Evolutionary conservation across 106 monocot species (phyloP), one percentile per base, ranked within the genome.

Genomic region (Hemerocallis citrina): DNA sequence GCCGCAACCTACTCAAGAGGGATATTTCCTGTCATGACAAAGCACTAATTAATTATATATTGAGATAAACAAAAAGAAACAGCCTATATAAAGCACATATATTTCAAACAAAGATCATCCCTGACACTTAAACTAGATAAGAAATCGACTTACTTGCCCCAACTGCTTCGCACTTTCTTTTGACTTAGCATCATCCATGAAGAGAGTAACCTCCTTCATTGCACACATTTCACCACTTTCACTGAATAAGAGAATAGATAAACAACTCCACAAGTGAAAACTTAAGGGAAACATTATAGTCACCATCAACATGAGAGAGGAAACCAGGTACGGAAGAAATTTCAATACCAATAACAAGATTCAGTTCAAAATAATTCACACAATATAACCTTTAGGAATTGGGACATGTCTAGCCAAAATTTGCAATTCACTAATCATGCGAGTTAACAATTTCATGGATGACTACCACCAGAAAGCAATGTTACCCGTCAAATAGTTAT

Each of bases 171-270:
- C 87, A 85, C 96, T 86, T 82, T 96, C 96, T 75, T 84, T 96
- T 52, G 96, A 96, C 58, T 88, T 91, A 23, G 91, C 82, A 85
- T 96, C 91, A 77, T 96, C 96, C 52, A 72, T 61, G 69, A 84
- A 96, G 36, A 96, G 90, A 30, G 90, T 85, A 35, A 96, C 87
- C 64, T 96, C 96, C 71, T 96, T 96, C 86, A 96, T 96, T 37
- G 96, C 96, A 77, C 96, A 91, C 95, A 96, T 96, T 84, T 96
- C 96, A 72, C 96, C 96, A 74, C 90, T 90, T 57, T 96, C 96
- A 79, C 96, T 96, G 55, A 14, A 67, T 60, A 13, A 63, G 28
- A 69, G 29, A 59, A 8, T 24, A 4, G 34, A 59, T 21, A 19
- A 59, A 59, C n/a, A n/a, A n/a, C n/a, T n/a, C n/a, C n/a, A n/a